Evolutionary conservation across 2,329 filamentous ascomycete genomes (phyloP).

Genomic region (Dactylellina haptotyla): DNA sequence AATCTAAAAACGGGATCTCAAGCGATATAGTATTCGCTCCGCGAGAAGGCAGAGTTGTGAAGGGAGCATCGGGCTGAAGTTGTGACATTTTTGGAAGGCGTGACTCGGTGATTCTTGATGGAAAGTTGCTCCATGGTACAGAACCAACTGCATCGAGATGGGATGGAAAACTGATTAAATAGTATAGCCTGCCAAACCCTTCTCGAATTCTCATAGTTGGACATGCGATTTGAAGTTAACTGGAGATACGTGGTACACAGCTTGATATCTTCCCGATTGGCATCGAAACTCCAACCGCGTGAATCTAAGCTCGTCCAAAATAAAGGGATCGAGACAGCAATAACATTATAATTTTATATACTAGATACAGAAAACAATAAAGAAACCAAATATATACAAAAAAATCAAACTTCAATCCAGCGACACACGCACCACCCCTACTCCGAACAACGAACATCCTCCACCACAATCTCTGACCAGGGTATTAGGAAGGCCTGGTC

Average conservation of each 20-base stretch:
- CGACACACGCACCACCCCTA: not conserved
- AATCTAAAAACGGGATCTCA: not conserved
- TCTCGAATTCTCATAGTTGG: too few relatives aligned
- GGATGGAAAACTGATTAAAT: too few relatives aligned
- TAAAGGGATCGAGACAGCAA: not conserved
- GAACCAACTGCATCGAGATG: too few relatives aligned
- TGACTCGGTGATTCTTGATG: too few relatives aligned
- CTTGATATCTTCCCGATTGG: too few relatives aligned
- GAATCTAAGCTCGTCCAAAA: too few relatives aligned
- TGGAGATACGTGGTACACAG: too few relatives aligned
- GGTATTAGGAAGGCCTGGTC: constrained; percentile 6
- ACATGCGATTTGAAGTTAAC: too few relatives aligned
- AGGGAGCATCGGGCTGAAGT: not conserved
- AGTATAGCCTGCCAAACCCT: too few relatives aligned
- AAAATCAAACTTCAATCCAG: not conserved
- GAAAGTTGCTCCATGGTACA: too few relatives aligned
- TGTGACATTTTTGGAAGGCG: not conserved
- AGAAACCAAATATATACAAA: not conserved
- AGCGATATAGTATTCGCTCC: not conserved
- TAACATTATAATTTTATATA: not conserved
- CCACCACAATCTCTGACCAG: not conserved
- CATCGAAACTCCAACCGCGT: too few relatives aligned
- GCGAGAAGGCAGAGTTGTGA: not conserved
- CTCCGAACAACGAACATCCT: not conserved
- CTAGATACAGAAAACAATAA: not conserved